Conservation (phyloP, 768 basidiomycete genomes). For the Rhizopogon salebrosus region DNA sequence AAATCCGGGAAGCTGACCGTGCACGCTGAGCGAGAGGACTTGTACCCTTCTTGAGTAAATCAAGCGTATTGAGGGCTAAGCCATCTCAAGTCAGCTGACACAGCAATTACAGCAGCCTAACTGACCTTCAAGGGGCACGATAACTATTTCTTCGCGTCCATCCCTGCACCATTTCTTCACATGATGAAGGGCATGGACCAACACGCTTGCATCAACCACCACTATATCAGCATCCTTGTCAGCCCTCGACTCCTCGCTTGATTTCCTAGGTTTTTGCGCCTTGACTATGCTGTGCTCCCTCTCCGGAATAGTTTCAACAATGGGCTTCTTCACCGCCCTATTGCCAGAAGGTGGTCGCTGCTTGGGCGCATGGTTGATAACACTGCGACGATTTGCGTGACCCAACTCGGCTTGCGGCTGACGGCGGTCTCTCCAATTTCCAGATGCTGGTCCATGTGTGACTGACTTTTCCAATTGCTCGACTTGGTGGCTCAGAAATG, state of each 20-base stretch:
- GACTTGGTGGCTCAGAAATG: slow-evolving; percentile 83
- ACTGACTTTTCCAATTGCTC: slow-evolving; percentile 83
- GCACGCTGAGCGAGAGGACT: slow-evolving; percentile 75
- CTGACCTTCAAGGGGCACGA: slow-evolving; percentile 86
- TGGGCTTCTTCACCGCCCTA: slow-evolving; percentile 20
- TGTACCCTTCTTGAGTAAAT: slow-evolving; percentile 88
- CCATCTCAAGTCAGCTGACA: slow-evolving; percentile 6
- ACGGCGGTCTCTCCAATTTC: slow-evolving; percentile 58
- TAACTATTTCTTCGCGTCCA: slow-evolving; percentile 69
- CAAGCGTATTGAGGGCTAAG: slow-evolving; percentile 83
- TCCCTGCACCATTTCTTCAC: slow-evolving; percentile 81
- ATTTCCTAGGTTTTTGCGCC: slow-evolving; percentile 13
- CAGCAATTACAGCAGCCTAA: slow-evolving; percentile 1
- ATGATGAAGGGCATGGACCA: slow-evolving; percentile 71
- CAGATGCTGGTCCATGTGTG: slow-evolving; percentile 43
- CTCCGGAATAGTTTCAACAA: slow-evolving; percentile 10
- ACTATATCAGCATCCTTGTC: slow-evolving; percentile 69
- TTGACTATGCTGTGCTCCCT: slow-evolving; percentile 17
- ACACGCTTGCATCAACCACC: slow-evolving; percentile 77
- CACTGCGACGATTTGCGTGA: slow-evolving; percentile 13
- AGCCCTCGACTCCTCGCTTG: slow-evolving; percentile 22
- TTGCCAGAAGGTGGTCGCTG: slow-evolving; percentile 15
- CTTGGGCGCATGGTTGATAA: slow-evolving; percentile 15
- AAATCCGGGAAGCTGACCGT: slow-evolving; percentile 80
- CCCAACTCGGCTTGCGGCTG: slow-evolving; percentile 18